Evolutionary conservation across 257 asterid species (phyloP).

Genomic region (Solanum medicagineum): DNA sequence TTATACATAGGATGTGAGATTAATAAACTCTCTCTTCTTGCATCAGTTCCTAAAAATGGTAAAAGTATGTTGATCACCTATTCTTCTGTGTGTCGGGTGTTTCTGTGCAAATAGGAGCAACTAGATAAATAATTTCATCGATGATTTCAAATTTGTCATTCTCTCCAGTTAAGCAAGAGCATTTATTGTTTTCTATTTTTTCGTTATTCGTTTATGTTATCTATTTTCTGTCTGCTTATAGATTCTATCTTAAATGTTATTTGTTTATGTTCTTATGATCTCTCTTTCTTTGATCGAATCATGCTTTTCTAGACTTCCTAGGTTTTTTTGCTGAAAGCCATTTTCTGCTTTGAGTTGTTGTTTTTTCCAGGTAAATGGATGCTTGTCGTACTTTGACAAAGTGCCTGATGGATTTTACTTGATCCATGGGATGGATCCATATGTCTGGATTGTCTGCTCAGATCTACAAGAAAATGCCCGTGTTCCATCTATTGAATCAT

Average conservation of each 20-base stretch:
- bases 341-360: neutral
- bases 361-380: conserved; percentile 71
- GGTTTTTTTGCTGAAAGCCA: neutral
- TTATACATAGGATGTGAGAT: neutral
- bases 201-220: neutral
- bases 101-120: neutral
- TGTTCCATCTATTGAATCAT: conserved; percentile 77
- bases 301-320: neutral
- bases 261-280: neutral
- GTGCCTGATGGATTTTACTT: conserved; percentile 77
- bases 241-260: neutral
- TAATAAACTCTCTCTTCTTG: neutral
- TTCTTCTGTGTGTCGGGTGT: neutral
- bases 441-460: conserved; percentile 82
- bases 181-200: neutral
- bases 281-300: neutral
- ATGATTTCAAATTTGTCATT: neutral
- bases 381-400: conserved; percentile 74
- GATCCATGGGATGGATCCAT: conserved; percentile 94
- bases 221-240: neutral
- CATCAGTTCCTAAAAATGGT: neutral
- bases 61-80: neutral
- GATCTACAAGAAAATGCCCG: conserved; percentile 84
- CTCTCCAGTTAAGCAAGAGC: neutral
- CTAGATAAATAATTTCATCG: neutral